A percentile compares a stretch with the other conserved stretches of the same genome.
Evolutionary conservation across 192 early-diverging fungal genomes (phyloP).

Genomic region (Spizellomyces punctatus): DNA sequence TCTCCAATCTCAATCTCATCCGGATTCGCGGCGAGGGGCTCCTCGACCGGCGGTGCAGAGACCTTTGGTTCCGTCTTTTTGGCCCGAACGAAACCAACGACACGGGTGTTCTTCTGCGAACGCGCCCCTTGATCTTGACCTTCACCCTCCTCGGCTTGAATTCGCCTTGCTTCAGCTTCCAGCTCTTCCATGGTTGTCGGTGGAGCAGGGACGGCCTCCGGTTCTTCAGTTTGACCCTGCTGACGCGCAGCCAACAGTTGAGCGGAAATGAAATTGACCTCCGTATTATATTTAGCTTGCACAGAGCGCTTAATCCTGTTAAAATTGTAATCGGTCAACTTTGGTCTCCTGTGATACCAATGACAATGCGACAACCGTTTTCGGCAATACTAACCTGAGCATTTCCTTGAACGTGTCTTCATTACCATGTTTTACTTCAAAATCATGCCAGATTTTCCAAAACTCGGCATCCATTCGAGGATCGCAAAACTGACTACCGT

Average conservation of each 20-base stretch:
- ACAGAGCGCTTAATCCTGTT: slow-evolving; percentile 81
- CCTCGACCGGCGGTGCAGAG: background rate
- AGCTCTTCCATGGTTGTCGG: slow-evolving; percentile 36
- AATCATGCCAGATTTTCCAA: slow-evolving; percentile 94
- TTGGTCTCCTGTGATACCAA: background rate
- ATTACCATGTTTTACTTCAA: slow-evolving; percentile 96
- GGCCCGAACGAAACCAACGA: slow-evolving; percentile 56
- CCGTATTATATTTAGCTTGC: slow-evolving; percentile 81
- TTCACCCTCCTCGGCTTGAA: slow-evolving; percentile 55
- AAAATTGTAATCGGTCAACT: background rate
- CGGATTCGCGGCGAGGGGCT: slow-evolving; percentile 50
- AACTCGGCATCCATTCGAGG: slow-evolving; percentile 74
- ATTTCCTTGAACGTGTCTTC: slow-evolving; percentile 99
- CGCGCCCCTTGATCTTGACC: slow-evolving; percentile 26
- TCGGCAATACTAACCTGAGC: slow-evolving; percentile 50
- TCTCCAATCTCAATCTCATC: slow-evolving; percentile 73
- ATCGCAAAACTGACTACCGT: slow-evolving; percentile 86
- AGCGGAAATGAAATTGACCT: slow-evolving; percentile 65
- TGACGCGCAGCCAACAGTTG: slow-evolving; percentile 52
- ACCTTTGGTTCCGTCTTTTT: slow-evolving; percentile 34
- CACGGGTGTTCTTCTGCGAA: slow-evolving; percentile 33
- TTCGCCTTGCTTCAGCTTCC: slow-evolving; percentile 29
- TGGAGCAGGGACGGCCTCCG: slow-evolving; percentile 22
- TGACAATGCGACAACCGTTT: background rate
- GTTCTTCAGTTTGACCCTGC: slow-evolving; percentile 11